A percentile compares a stretch with the other conserved stretches of the same genome.
Conservation (phyloP, 805 yeast genomes). For the Ogataea pilisensis region DNA sequence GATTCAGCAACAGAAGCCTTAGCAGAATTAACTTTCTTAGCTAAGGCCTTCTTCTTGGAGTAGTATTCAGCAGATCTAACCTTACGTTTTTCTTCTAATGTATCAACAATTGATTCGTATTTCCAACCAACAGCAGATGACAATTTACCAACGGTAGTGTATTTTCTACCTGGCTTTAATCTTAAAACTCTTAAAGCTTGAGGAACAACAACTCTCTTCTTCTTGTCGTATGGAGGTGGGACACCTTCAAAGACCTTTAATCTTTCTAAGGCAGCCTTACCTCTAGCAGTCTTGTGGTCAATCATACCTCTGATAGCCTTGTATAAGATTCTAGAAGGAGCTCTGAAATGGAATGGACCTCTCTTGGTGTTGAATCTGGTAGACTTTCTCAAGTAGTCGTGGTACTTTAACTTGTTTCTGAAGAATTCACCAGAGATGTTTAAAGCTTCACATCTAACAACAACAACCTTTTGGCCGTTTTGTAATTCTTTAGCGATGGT, state of each 20-base stretch:
- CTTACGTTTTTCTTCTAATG: constrained; percentile 99
- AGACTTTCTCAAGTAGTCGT: constrained; percentile 99
- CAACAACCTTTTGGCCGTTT: constrained; percentile 96
- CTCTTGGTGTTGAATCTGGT: constrained; percentile 97
- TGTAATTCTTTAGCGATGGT: constrained; percentile 97
- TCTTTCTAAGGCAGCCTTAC: constrained; percentile 99
- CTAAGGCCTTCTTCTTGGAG: constrained; percentile 96
- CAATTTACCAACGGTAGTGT: constrained; percentile 96
- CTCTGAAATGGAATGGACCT: constrained; percentile 99
- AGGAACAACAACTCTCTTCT: constrained; percentile 99
- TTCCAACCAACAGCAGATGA: constrained; percentile 99
- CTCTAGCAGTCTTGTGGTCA: constrained; percentile 99
- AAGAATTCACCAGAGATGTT: constrained; percentile 99
- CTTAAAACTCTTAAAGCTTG: constrained; percentile 98
- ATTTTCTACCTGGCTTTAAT: constrained; percentile 99
- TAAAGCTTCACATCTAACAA: constrained; percentile 96
- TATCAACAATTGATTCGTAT: constrained; percentile 96
- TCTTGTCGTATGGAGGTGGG: constrained; percentile 99
- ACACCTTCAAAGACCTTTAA: constrained; percentile 99
- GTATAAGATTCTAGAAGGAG: constrained; percentile 99
- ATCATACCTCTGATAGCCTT: constrained; percentile 99
- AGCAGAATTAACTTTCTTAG: constrained; percentile 88
- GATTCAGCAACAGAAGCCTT: constrained; percentile 82
- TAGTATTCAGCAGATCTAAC: constrained; percentile 98
- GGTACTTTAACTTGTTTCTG: constrained; percentile 99